Conservation (phyloP, 768 basidiomycete genomes). For the Coprinopsis strossmayeri region DNA sequence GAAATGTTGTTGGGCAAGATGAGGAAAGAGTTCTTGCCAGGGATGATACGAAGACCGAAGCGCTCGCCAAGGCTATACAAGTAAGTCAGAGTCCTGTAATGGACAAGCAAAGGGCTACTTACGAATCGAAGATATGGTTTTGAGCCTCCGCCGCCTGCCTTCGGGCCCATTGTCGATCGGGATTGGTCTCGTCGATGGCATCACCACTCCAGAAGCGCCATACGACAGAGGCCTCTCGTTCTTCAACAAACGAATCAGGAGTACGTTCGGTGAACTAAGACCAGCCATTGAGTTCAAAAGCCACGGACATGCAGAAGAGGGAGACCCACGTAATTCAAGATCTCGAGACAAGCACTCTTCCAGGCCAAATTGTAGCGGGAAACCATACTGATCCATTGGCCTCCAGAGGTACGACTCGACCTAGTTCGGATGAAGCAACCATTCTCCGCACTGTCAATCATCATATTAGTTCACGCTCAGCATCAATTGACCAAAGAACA, state of each 20-base stretch:
- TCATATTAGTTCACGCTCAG: not conserved
- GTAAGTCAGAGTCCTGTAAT: no score
- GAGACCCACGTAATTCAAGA: constrained; percentile 69
- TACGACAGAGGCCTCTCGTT: constrained; percentile 74
- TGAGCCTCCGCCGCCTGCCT: constrained; percentile 87
- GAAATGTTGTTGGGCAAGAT: constrained; percentile 80
- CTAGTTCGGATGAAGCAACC: constrained; percentile 76
- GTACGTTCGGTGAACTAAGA: constrained; percentile 77
- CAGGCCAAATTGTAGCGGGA: constrained; percentile 72
- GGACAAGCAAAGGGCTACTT: no score
- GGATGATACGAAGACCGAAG: constrained; percentile 78
- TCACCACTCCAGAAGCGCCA: constrained; percentile 80
- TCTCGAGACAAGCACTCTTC: constrained; percentile 78
- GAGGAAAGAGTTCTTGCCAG: constrained; percentile 73
- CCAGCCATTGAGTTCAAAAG: constrained; percentile 5
- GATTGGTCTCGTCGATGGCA: constrained; percentile 29
- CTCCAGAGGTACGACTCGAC: constrained; percentile 13
- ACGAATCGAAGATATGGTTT: constrained; percentile 91
- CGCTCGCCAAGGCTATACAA: constrained; percentile 78
- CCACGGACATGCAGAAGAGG: not conserved
- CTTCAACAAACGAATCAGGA: constrained; percentile 78
- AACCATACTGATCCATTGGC: constrained; percentile 77
- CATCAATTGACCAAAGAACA: no score
- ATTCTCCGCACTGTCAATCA: constrained; percentile 64
- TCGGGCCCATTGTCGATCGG: constrained; percentile 75